A percentile compares a stretch with the other conserved stretches of the same genome.
phyloP scores from a whole-genome alignment of 2,329 filamentous ascomycete species.

The Stagonosporopsis tanaceti region DNA sequence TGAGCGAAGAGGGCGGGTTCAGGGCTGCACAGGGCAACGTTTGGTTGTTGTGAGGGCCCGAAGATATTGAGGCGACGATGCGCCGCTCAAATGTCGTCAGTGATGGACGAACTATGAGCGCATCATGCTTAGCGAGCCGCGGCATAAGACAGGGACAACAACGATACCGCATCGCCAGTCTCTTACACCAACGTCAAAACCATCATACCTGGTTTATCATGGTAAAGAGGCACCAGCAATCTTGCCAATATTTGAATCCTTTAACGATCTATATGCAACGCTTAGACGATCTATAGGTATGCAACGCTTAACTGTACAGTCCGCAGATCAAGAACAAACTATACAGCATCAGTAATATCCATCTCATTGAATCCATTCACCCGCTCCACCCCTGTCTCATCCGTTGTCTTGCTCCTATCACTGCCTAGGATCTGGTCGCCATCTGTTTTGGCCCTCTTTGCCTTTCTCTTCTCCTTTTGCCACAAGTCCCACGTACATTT shows the following conservation, averaged over 20 bases:
- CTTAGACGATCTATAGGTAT: no score
- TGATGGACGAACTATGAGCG: constrained; percentile 3
- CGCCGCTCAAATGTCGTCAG: constrained; percentile 18
- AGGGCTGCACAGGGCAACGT: not conserved
- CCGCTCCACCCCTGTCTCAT: not conserved
- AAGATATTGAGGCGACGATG: not conserved
- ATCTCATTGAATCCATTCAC: not conserved
- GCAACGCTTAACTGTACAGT: not conserved
- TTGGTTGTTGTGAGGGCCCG: not conserved
- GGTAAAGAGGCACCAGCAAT: not conserved
- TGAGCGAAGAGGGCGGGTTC: not conserved
- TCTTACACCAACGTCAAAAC: not conserved
- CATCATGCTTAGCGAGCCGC: constrained; percentile 14
- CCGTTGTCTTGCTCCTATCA: not conserved
- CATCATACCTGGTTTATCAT: no score
- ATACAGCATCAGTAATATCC: not conserved
- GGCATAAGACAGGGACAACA: constrained; percentile 1
- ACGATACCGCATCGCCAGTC: not conserved
- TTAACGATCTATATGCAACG: no score
- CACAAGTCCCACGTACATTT: constrained; percentile 19
- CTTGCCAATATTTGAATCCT: not conserved
- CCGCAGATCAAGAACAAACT: not conserved
- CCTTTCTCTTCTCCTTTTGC: constrained; percentile 12
- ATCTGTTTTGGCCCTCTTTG: not conserved
- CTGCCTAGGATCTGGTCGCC: not conserved